phyloP scores from a whole-genome alignment of 305 asterid species.

The Petunia hybrid region DNA sequence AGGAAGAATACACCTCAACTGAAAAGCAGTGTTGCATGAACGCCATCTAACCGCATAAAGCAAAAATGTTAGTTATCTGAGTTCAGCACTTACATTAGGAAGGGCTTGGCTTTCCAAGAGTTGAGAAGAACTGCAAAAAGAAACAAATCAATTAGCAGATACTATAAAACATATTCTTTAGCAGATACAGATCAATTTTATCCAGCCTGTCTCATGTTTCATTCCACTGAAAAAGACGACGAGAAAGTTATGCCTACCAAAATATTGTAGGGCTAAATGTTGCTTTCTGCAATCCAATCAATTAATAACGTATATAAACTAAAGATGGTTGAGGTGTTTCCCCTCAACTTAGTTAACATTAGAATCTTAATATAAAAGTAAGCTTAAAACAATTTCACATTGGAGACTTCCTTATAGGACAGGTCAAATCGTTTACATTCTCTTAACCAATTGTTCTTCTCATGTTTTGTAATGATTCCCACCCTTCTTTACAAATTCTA shows the following conservation, averaged over 20 bases:
- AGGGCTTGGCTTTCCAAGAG: constrained; percentile 91
- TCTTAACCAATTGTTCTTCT: constrained; percentile 15
- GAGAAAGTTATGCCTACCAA: too few relatives aligned
- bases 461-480: neutral
- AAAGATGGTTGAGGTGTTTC: neutral
- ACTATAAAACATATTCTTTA: neutral
- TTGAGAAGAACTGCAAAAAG: constrained; percentile 81
- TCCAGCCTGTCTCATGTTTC: too few relatives aligned
- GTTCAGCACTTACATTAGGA: constrained; percentile 72
- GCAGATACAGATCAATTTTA: too few relatives aligned
- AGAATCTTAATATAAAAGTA: neutral
- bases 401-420: neutral
- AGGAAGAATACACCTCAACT: neutral
- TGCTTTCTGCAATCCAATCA: too few relatives aligned
- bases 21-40: neutral
- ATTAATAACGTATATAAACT: neutral
- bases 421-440: neutral
- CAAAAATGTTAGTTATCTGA: constrained; percentile 1
- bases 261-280: too few relatives aligned
- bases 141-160: constrained; percentile 44
- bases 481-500: constrained; percentile 9
- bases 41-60: neutral
- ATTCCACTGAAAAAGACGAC: too few relatives aligned
- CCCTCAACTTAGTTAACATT: neutral
- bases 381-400: neutral